phyloP scores from a whole-genome alignment of 352 stramenopile species.

The Phytophthora capsici region DNA sequence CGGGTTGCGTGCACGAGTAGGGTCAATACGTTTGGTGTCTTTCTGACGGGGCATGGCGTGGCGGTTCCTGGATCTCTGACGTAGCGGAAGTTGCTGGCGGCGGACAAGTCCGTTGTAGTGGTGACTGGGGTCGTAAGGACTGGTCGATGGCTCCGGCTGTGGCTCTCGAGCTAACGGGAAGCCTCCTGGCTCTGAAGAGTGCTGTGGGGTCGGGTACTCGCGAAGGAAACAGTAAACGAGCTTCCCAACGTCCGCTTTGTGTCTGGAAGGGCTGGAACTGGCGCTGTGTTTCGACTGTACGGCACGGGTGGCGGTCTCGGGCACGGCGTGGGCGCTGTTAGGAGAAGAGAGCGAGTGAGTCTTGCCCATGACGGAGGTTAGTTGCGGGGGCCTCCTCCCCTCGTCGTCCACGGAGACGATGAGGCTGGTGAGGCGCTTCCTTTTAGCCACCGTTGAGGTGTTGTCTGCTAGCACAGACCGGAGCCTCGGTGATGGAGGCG shows the following conservation, averaged over 20 bases:
- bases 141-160: conserved; percentile 11
- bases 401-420: conserved; percentile 6
- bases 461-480: too few relatives aligned
- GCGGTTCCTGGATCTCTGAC: conserved; percentile 3
- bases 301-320: conserved; percentile 20
- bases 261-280: conserved; percentile 17
- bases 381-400: conserved; percentile 4
- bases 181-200: conserved; percentile 23
- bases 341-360: conserved; percentile 31
- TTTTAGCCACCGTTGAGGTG: not conserved
- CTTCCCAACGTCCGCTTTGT: conserved; percentile 41
- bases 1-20: conserved; percentile 33
- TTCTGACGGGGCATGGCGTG: conserved; percentile 59
- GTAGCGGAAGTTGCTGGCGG: conserved; percentile 17
- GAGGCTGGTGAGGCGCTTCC: conserved; percentile 3
- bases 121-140: conserved; percentile 29
- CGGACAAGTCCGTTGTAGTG: conserved; percentile 30
- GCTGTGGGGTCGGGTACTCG: conserved; percentile 29
- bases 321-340: not conserved
- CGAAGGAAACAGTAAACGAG: conserved; percentile 45
- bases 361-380: conserved; percentile 29
- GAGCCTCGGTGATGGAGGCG: conserved; percentile 1
- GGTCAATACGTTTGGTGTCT: conserved; percentile 58
- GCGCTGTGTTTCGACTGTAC: conserved; percentile 31
- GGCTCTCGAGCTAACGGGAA: conserved; percentile 27